Evolutionary conservation across 1,139 yeast species (phyloP), one percentile per base, ranked within the genome.

Genomic region (Lizanozyma gosingica): DNA sequence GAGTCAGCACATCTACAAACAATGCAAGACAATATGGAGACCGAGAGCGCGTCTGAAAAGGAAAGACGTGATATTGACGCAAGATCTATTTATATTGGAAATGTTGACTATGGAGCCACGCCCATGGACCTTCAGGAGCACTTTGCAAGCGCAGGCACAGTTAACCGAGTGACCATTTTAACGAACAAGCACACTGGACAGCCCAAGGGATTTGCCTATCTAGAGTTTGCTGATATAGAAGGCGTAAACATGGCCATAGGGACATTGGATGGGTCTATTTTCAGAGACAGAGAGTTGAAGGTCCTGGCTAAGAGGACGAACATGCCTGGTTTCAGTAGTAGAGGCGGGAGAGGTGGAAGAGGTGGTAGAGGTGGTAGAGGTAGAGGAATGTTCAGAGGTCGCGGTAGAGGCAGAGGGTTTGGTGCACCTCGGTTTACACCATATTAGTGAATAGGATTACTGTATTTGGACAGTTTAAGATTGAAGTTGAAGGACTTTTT

Each of bases 181-280:
- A 67, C 74, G 48, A 83, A 86, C 62, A 80, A 78, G 54, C 67
- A 63, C 53, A 78, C 90, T 0, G 94, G 94, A 2, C 79, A 73
- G 47, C 94, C 95, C 35, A 84, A 83, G 58, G 95, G 95, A 3
- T 85, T 73, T 62, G 95, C 95, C 1, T 86, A 85, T 58, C 73
- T 86, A 50, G 95, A 86, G 56, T 85, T 83, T 56, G 76, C 80
- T 33, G 81, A 78, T 52, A 73, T 73, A 2, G 73, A 73, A 15
- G 69, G 74, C 3, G 92, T 84, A 2, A 64, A 75, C 15, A 71
- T 76, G 47, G 94, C 95, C 1, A 67, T 84, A 35, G 73, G 73
- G 8, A 58, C 63, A 1, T 68, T 83, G 48, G 80, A 83, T 52
- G 94, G 85, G 29, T 63, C 78, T 3, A 65, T 67, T 38, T 78